Base-by-base conservation (phyloP, 202 grass and related monocot species). In the Carex arenaria region DNA sequence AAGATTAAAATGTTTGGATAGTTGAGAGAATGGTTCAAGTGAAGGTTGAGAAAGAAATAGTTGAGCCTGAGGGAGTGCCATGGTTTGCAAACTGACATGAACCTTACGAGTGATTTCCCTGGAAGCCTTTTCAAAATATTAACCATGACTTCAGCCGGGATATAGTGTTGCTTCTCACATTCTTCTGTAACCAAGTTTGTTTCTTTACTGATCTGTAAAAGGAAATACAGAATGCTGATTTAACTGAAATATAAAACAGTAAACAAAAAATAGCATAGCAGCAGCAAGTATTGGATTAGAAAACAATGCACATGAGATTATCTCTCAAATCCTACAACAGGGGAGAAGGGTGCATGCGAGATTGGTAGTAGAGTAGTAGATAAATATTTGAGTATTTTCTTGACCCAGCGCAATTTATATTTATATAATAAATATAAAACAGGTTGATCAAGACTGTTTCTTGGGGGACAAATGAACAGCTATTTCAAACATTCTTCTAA, bases 101-200 rank as follows among this genome's bases (percentile, higher is more conserved):
- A 76, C 51, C 52, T 56, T 34, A 76, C 23, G 5, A 76, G 72
- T 7, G 72, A 76, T 8, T 76, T 76, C 28, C 72, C 72, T 4
- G 72, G 72, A 56, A 76, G 72, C 72, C 72, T 76, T 56, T 76
- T 76, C 32, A 76, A 57, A 57, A 76, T 76, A 76, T 76, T 76
- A 32, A 57, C 72, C 51, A 76, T 76, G 23, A 76, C 23, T 76
- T 56, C 51, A 57, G 51, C 51, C 2, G 72, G 72, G 28, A 76
- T 56, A 51, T 76, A 57, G 7, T 57, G 72, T 15, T 57, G 72
- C 28, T 18, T 49, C 51, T 57, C 28, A 34, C 1, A 26, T 34
- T 56, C 23, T 7, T 56, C 15, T 11, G 26, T 34, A 76, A 57
- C 72, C 4, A 52, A 34, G 7, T n/a, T 26, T 23, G 22, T 56